Evolutionary conservation across 345 rosid species (phyloP).

Genomic region (Lepidium didymum): DNA sequence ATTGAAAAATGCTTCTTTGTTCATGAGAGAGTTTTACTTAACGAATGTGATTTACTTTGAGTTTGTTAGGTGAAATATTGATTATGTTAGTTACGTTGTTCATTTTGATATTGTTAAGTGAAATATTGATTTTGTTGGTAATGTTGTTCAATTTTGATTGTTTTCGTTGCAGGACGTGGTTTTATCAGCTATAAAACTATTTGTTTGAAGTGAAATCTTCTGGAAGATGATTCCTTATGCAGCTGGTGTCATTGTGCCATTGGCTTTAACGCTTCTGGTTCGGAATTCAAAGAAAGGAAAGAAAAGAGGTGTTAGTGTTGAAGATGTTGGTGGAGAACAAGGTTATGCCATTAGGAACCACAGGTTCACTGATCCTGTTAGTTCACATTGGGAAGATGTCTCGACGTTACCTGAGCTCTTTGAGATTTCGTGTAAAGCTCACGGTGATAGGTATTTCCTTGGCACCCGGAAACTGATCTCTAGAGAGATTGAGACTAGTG

Average conservation of each 20-base stretch:
- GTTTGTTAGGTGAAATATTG: background rate
- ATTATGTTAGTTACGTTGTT: background rate
- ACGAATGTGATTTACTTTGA: background rate
- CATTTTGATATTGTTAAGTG: background rate
- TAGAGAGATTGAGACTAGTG: conserved; percentile 51
- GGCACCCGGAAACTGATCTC: conserved; percentile 73
- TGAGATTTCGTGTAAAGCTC: conserved; percentile 62
- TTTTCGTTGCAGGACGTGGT: background rate
- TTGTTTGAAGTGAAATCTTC: conserved; percentile 4
- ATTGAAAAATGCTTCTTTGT: background rate
- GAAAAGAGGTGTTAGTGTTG: conserved; percentile 74
- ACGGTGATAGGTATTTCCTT: conserved; percentile 48
- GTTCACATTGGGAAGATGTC: conserved; percentile 69
- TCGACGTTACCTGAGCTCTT: conserved; percentile 84
- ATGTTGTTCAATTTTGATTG: background rate
- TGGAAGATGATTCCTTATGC: conserved; percentile 68
- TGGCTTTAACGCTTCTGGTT: conserved; percentile 54
- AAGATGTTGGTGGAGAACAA: conserved; percentile 80
- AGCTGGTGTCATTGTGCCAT: conserved; percentile 63
- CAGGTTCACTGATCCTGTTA: conserved; percentile 44
- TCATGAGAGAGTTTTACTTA: background rate
- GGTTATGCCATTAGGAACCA: conserved; percentile 67
- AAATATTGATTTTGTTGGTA: background rate
- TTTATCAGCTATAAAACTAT: background rate
- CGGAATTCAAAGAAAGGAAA: conserved; percentile 50